Evolutionary conservation across 805 yeast genomes (phyloP).

Genomic region (Zygosaccharomyces siamensis): DNA sequence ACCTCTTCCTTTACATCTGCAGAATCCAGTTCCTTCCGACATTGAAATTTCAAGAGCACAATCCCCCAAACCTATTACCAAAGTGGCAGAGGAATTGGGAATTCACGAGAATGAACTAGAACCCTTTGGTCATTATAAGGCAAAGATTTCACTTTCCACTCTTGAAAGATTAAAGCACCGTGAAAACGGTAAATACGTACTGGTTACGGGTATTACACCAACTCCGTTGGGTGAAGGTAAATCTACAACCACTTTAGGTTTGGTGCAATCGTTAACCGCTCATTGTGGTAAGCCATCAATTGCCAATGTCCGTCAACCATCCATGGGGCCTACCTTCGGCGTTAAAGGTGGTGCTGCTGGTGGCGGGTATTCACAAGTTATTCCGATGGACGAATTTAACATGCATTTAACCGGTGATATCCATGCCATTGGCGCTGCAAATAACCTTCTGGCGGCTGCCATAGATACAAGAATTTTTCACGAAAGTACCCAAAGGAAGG

Average conservation of each 20-base stretch:
- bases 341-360: conserved; percentile 99
- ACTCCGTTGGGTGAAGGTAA: conserved; percentile 98
- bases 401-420: conserved; percentile 97
- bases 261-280: conserved; percentile 95
- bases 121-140: conserved; percentile 84
- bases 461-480: conserved; percentile 96
- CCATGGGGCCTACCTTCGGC: conserved; percentile 99
- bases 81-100: conserved; percentile 79
- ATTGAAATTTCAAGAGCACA: conserved; percentile 86
- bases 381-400: conserved; percentile 98
- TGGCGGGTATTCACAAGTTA: conserved; percentile 96
- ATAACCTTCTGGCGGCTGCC: conserved; percentile 91
- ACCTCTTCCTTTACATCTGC: conserved; percentile 52
- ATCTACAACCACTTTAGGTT: conserved; percentile 91
- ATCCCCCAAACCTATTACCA: conserved; percentile 73
- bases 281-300: conserved; percentile 76
- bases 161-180: conserved; percentile 59
- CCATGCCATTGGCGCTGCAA: conserved; percentile 93
- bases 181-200: conserved; percentile 77
- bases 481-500: conserved; percentile 76
- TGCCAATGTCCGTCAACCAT: conserved; percentile 96
- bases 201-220: conserved; percentile 97
- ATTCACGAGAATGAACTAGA: conserved; percentile 73
- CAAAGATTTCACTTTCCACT: conserved; percentile 70
- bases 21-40: conserved; percentile 83